These are phyloP conservation scores for Nigrospora osmanthi DNA, from an alignment of 2,329 filamentous ascomycete genomes.

Conservation along the genomic window DNA sequence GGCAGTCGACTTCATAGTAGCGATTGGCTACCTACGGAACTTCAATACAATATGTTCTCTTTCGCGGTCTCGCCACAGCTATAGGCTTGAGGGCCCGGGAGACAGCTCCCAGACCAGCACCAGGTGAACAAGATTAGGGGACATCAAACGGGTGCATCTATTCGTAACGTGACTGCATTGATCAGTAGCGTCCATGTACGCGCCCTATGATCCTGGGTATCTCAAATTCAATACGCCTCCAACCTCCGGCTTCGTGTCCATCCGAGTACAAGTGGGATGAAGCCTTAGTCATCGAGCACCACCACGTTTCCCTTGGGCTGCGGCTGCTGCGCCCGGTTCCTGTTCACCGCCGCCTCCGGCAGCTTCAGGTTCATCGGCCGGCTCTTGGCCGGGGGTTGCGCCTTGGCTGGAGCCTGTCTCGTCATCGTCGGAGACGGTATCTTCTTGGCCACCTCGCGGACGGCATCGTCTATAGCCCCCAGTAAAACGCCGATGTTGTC, in stretches of 20 bases:
- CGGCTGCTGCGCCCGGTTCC: not conserved
- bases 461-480: constrained; percentile 35
- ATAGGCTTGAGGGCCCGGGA: too few species aligned
- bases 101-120: too few species aligned
- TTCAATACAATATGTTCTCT: too few species aligned
- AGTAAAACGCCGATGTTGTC: constrained; percentile 38
- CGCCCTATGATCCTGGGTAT: not conserved
- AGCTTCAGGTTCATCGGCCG: constrained; percentile 4
- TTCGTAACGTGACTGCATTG: too few species aligned
- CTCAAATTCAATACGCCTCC: constrained; percentile 1
- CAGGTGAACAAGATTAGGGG: too few species aligned
- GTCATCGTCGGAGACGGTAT: constrained; percentile 13
- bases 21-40: too few species aligned
- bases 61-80: too few species aligned
- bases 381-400: constrained; percentile 1
- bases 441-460: constrained; percentile 14
- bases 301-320: not conserved
- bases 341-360: not conserved
- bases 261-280: not conserved
- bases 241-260: not conserved
- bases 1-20: too few species aligned
- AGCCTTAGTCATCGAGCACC: not conserved
- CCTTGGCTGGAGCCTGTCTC: constrained; percentile 14
- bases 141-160: too few species aligned
- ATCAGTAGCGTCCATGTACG: too few species aligned